Evolutionary conservation across 2,329 filamentous ascomycete species (phyloP), one percentile per base, ranked within the genome.

Genomic region (Verticillium nubilum): DNA sequence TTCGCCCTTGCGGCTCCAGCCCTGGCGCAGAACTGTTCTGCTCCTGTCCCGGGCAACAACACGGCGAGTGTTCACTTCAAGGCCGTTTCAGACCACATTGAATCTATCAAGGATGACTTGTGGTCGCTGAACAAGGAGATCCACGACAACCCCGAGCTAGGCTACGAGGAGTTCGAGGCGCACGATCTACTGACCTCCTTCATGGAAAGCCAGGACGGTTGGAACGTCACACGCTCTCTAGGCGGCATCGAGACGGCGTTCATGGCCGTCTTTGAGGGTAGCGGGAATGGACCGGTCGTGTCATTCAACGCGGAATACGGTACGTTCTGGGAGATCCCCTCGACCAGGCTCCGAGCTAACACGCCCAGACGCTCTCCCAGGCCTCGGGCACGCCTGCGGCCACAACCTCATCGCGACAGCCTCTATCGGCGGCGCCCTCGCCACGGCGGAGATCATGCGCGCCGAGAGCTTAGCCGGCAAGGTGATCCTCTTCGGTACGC

Each of bases 401-500:
- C 68, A 70, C 55, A 70, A 70, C 52, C 73, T 82, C 54, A 83
- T 81, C 58, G 78, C 78, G 9, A 79, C 73, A 0, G 75, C 77
- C 2, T 80, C 80, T 0, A 66, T 82, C 4, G 74, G 77, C 1
- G 78, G 70, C 4, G 77, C 73, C 26, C 65, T 85, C 2, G 80
- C 78, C 3, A 72, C 80, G 0, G 79, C 78, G 0, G 69, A 76
- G 27, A 66, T 78, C 2, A 71, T 84, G 63, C 73, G 70, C 23
- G 66, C 71, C 13, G 70, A 76, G 47, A 63, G 68, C 1, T 68
- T 85, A 2, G 65, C 74, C 0, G 80, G 80, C 4, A 77, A 75
- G 57, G 69, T 82, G 5, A 68, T 77, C 5, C 64, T 82, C 27
- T 74, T 82, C 37, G 80, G 80, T 31, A 82, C 80, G 0, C 80